Evolutionary conservation across 352 stramenopile species (phyloP).

Genomic region (Phytophthora aleatoria): DNA sequence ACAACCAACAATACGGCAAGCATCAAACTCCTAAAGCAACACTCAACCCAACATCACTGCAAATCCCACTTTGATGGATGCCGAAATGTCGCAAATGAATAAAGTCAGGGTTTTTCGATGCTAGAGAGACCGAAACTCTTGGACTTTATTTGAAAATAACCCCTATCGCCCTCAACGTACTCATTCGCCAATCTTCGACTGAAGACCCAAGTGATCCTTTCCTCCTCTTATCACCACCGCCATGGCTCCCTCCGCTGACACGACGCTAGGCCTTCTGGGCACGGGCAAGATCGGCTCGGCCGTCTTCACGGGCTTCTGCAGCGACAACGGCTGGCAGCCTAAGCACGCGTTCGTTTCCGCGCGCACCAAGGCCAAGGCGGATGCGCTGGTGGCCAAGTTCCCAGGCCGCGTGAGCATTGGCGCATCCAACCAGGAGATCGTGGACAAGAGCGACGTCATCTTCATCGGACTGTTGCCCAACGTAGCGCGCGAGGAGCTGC

Average conservation of each 20-base stretch:
- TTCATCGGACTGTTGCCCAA: conserved; percentile 83
- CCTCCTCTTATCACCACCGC: neutral
- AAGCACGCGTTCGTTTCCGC: conserved; percentile 74
- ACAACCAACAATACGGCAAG: conserved; percentile 4
- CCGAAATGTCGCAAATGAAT: neutral
- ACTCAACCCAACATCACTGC: neutral
- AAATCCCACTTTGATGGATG: conserved; percentile 6
- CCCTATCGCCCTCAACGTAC: conserved; percentile 2
- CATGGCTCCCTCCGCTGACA: conserved; percentile 62
- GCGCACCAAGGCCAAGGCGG: conserved; percentile 76
- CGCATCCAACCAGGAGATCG: conserved; percentile 79
- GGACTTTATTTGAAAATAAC: neutral
- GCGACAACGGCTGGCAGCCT: conserved; percentile 73
- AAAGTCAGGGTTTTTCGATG: neutral
- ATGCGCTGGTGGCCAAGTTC: conserved; percentile 75
- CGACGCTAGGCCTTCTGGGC: conserved; percentile 77
- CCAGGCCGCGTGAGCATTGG: conserved; percentile 66
- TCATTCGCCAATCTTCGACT: conserved; percentile 21
- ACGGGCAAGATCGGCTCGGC: conserved; percentile 89
- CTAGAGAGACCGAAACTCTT: neutral
- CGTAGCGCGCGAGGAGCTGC: conserved; percentile 71
- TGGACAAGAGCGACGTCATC: conserved; percentile 82
- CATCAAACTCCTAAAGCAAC: neutral
- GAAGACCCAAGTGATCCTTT: conserved; percentile 12
- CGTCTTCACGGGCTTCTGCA: conserved; percentile 84